Evolutionary conservation across 768 basidiomycete species (phyloP).

Genomic region (Lyophyllum semitale): DNA sequence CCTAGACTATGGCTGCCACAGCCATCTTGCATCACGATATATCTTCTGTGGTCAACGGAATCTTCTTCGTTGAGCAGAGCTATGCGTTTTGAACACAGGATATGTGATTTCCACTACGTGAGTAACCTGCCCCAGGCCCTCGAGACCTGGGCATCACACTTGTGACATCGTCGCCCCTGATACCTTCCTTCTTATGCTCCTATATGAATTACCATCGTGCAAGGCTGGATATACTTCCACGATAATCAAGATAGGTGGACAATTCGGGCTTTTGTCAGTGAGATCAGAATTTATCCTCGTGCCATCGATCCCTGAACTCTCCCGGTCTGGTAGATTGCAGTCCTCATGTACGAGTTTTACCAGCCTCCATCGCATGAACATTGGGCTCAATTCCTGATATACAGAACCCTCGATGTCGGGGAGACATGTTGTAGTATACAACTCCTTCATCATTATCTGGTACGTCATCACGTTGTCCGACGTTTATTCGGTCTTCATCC

Average conservation of each 20-base stretch:
- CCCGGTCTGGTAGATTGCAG: not conserved
- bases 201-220: conserved; percentile 10
- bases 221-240: conserved; percentile 15
- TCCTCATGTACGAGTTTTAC: conserved; percentile 13
- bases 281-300: not conserved
- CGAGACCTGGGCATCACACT: not conserved
- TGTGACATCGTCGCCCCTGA: not conserved
- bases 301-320: not conserved
- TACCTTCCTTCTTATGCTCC: not conserved
- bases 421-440: conserved; percentile 15
- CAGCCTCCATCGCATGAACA: too few relatives aligned
- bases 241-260: conserved; percentile 11
- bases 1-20: not conserved
- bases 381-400: not conserved
- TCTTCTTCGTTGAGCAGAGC: not conserved
- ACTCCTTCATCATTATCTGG: conserved; percentile 16
- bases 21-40: not conserved
- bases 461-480: not conserved
- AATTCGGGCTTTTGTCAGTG: conserved; percentile 10
- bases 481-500: not conserved
- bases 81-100: not conserved
- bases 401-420: conserved; percentile 11
- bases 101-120: conserved; percentile 12
- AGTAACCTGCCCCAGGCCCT: not conserved
- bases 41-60: not conserved